Conservation (phyloP, 2,329 filamentous ascomycete species). For the Cordyceps cicadae region DNA sequence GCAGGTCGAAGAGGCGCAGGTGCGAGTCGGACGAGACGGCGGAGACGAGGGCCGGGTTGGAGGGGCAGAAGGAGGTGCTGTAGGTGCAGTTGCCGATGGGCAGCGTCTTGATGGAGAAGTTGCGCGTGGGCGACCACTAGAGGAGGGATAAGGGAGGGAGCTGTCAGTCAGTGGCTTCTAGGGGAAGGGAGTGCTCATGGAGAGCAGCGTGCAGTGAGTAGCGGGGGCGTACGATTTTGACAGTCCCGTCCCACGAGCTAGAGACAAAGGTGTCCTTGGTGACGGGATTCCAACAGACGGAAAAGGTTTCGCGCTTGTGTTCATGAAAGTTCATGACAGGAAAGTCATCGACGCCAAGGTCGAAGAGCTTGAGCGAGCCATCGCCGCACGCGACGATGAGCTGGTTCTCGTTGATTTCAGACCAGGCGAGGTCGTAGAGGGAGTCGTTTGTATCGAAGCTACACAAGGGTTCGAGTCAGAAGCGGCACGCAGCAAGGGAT, state of each 20-base stretch:
- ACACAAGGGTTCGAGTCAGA: not conserved
- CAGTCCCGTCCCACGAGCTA: slow-evolving; percentile 90
- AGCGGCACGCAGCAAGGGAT: not conserved
- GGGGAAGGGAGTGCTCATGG: no score
- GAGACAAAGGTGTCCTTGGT: slow-evolving; percentile 86
- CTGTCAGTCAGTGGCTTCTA: not conserved
- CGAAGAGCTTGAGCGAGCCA: slow-evolving; percentile 90
- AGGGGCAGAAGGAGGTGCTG: slow-evolving; percentile 81
- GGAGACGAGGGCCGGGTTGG: slow-evolving; percentile 76
- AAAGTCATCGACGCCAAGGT: slow-evolving; percentile 71
- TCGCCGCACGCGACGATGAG: slow-evolving; percentile 83
- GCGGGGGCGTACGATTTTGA: slow-evolving; percentile 63
- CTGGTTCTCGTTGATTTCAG: slow-evolving; percentile 93
- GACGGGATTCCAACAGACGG: slow-evolving; percentile 85
- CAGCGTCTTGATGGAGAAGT: slow-evolving; percentile 70
- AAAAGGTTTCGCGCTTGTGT: slow-evolving; percentile 87
- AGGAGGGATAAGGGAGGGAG: not conserved
- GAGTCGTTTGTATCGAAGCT: slow-evolving; percentile 97
- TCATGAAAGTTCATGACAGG: slow-evolving; percentile 89
- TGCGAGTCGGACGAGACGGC: slow-evolving; percentile 85
- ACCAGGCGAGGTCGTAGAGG: slow-evolving; percentile 92
- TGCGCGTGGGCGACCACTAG: slow-evolving; percentile 75
- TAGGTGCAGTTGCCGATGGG: slow-evolving; percentile 93
- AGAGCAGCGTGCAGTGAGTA: not conserved
- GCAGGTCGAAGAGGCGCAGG: slow-evolving; percentile 83